phyloP scores from a whole-genome alignment of 176 grass and related monocot species.

The Ensete glaucum region DNA sequence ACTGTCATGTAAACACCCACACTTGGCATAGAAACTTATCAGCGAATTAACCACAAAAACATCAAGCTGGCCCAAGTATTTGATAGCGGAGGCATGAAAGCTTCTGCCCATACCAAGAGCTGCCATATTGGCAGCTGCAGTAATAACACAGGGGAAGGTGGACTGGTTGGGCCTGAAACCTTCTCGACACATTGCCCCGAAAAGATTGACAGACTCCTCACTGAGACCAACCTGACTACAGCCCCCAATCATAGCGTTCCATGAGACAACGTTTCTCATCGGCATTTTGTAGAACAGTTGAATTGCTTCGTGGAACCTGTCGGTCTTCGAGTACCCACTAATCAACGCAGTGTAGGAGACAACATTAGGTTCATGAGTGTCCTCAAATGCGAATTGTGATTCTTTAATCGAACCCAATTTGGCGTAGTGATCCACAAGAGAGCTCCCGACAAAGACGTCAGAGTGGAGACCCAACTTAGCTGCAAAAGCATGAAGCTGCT shows the following conservation, averaged over 20 bases:
- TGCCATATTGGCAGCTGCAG: conserved; percentile 50
- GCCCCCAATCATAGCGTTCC: conserved; percentile 74
- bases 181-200: conserved; percentile 54
- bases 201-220: conserved; percentile 49
- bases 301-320: conserved; percentile 36
- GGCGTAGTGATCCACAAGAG: conserved; percentile 67
- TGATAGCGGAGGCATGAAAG: conserved; percentile 68
- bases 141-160: conserved; percentile 58
- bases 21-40: conserved; percentile 75
- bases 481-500: conserved; percentile 60
- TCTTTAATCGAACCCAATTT: conserved; percentile 60
- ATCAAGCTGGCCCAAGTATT: conserved; percentile 44
- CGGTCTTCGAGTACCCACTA: conserved; percentile 45
- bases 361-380: conserved; percentile 56
- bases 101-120: conserved; percentile 57
- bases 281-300: conserved; percentile 55
- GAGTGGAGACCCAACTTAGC: conserved; percentile 60
- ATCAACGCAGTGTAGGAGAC: conserved; percentile 63
- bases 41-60: conserved; percentile 59
- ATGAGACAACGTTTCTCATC: conserved; percentile 60
- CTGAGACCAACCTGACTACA: conserved; percentile 57
- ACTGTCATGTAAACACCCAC: conserved; percentile 66
- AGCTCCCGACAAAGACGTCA: conserved; percentile 64
- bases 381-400: conserved; percentile 37
- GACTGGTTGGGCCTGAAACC: conserved; percentile 37